These are phyloP conservation scores for Musa itinerans DNA, from an alignment of 176 grass and related monocot species.

Conservation along the genomic window DNA sequence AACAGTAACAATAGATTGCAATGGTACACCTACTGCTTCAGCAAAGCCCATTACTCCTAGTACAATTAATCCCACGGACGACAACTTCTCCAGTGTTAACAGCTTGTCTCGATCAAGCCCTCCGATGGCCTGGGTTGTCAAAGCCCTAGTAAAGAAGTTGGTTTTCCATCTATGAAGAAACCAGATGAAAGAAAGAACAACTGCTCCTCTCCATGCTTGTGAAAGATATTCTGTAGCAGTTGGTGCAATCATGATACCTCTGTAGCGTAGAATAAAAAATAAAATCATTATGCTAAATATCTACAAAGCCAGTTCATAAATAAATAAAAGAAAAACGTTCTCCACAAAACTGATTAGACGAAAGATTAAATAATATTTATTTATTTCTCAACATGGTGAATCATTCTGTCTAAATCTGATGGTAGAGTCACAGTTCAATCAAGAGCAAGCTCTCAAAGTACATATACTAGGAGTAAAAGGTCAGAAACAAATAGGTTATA, in stretches of 20 bases:
- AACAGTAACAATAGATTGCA: slow-evolving; percentile 95
- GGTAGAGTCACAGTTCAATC: not conserved
- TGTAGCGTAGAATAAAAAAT: slow-evolving; percentile 9
- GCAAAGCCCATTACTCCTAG: slow-evolving; percentile 84
- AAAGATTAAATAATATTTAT: not conserved
- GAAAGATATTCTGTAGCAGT: slow-evolving; percentile 53
- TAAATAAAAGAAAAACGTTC: not conserved
- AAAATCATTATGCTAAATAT: not conserved
- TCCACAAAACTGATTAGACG: not conserved
- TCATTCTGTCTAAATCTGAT: not conserved
- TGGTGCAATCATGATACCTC: slow-evolving; percentile 55
- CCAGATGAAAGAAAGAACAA: slow-evolving; percentile 79
- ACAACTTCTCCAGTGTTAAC: slow-evolving; percentile 67
- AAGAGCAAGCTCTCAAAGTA: not conserved
- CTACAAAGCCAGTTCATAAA: not conserved
- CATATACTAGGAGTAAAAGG: too few species aligned
- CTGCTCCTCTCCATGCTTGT: slow-evolving; percentile 71
- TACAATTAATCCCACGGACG: slow-evolving; percentile 62
- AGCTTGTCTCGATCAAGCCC: slow-evolving; percentile 53
- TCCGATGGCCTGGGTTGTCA: slow-evolving; percentile 27
- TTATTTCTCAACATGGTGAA: not conserved
- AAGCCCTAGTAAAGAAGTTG: slow-evolving; percentile 53
- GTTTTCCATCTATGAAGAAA: slow-evolving; percentile 96
- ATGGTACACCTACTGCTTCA: slow-evolving; percentile 72
- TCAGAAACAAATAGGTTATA: too few species aligned